Evolutionary conservation across 192 early-diverging fungal species (phyloP).

Genomic region (Martensiomyces pterosporus): DNA sequence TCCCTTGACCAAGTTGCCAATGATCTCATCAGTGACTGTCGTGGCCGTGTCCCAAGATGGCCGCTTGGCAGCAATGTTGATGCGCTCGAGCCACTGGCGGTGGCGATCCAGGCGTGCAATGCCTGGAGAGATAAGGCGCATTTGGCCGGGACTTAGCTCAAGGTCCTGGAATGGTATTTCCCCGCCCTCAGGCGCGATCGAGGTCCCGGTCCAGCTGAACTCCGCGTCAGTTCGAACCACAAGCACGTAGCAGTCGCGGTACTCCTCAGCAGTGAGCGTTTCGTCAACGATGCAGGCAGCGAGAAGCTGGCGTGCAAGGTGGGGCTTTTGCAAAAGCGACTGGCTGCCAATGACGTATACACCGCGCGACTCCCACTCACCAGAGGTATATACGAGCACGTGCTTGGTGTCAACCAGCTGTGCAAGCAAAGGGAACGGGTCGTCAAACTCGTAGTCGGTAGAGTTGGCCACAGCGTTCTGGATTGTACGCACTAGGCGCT

Average conservation of each 20-base stretch:
- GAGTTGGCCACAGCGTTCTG: constrained; percentile 57
- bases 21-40: constrained; percentile 30
- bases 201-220: constrained; percentile 41
- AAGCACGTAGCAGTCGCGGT: constrained; percentile 36
- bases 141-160: constrained; percentile 29
- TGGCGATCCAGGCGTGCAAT: constrained; percentile 25
- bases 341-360: constrained; percentile 75
- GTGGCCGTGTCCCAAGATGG: constrained; percentile 31
- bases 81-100: constrained; percentile 25
- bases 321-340: constrained; percentile 50
- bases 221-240: constrained; percentile 41
- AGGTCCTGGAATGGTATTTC: constrained; percentile 34
- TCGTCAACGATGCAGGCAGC: constrained; percentile 49
- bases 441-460: constrained; percentile 69
- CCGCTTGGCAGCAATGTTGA: constrained; percentile 26
- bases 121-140: constrained; percentile 48
- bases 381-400: constrained; percentile 64
- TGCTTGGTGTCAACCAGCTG: constrained; percentile 67
- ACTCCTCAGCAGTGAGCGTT: constrained; percentile 8
- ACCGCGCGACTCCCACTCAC: constrained; percentile 63
- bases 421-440: constrained; percentile 55
- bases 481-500: constrained; percentile 45
- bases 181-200: constrained; percentile 11
- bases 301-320: constrained; percentile 52
- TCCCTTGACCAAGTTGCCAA: constrained; percentile 7